Conservation (phyloP, 108 stramenopile species). For the Nitzschia palea region DNA sequence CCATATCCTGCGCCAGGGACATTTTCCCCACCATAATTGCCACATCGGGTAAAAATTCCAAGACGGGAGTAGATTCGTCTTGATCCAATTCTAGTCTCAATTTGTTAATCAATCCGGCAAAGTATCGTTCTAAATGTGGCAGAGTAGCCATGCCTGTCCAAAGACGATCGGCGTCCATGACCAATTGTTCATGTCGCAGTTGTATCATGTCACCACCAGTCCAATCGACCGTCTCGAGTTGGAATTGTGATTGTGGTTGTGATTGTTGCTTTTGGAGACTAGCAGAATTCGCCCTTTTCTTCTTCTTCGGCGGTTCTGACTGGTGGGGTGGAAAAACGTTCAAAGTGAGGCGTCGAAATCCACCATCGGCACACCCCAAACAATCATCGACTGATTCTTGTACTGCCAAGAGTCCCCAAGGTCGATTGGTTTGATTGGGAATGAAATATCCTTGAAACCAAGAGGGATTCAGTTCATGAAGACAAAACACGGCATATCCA, state of each 20-base stretch:
- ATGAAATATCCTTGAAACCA: slow-evolving; percentile 85
- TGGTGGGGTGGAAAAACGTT: slow-evolving; percentile 32
- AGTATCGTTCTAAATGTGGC: slow-evolving; percentile 32
- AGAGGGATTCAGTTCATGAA: slow-evolving; percentile 53
- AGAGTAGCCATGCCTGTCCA: slow-evolving; percentile 37
- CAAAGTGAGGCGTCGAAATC: slow-evolving; percentile 69
- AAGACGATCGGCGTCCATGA: slow-evolving; percentile 34
- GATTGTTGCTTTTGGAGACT: too few relatives aligned
- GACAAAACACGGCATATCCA: slow-evolving; percentile 62
- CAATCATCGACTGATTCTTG: slow-evolving; percentile 75
- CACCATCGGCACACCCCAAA: slow-evolving; percentile 64
- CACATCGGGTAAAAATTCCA: slow-evolving; percentile 45
- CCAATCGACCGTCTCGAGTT: slow-evolving; percentile 44
- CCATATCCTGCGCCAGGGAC: too few relatives aligned
- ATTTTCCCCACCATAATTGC: slow-evolving; percentile 50
- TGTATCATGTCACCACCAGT: slow-evolving; percentile 84
- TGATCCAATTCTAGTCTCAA: slow-evolving; percentile 7
- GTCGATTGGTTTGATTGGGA: slow-evolving; percentile 15
- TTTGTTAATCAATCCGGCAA: slow-evolving; percentile 25
- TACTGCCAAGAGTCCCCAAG: slow-evolving; percentile 72
- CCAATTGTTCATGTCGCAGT: slow-evolving; percentile 17
- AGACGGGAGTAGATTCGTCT: slow-evolving; percentile 19
- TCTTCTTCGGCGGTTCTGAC: background rate
- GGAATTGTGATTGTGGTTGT: slow-evolving; percentile 5
- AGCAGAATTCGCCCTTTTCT: background rate